Percentiles rank a stretch among this genome's conserved stretches.
Evolutionary conservation across 148 eudicot genomes (phyloP).

Genomic region (Pharnaceum exiguum): DNA sequence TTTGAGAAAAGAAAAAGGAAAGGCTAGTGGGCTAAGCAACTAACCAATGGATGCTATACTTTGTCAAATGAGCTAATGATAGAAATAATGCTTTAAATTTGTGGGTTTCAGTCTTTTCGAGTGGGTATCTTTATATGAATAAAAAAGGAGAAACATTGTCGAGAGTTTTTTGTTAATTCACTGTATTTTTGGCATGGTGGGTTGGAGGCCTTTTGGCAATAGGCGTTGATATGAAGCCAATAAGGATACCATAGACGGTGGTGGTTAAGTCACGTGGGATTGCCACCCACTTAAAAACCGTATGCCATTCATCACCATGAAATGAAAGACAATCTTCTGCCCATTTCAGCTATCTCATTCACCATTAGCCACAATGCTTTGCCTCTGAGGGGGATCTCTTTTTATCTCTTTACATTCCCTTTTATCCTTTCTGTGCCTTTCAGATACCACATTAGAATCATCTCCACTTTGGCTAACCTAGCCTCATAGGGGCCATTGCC

Average conservation of each 20-base stretch:
- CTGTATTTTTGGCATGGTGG: constrained; percentile 6
- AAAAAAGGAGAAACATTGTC: not conserved
- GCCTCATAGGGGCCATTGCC: not conserved
- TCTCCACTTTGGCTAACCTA: constrained; percentile 21
- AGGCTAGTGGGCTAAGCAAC: constrained; percentile 41
- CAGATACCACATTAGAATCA: constrained; percentile 7
- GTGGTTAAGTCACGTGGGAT: constrained; percentile 50
- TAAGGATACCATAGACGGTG: constrained; percentile 40
- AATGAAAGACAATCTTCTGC: too few relatives aligned
- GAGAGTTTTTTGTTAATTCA: constrained; percentile 9
- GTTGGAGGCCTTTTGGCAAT: constrained; percentile 34
- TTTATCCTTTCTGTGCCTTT: constrained; percentile 5
- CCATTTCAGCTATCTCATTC: not conserved
- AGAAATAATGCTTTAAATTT: constrained; percentile 26
- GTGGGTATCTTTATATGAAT: constrained; percentile 19
- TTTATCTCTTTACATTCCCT: not conserved
- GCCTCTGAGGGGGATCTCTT: constrained; percentile 6
- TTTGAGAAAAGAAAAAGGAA: constrained; percentile 20
- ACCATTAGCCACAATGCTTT: constrained; percentile 7
- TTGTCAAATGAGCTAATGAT: constrained; percentile 39
- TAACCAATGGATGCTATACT: constrained; percentile 26
- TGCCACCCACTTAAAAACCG: constrained; percentile 46
- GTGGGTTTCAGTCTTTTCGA: constrained; percentile 23
- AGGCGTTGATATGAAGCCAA: constrained; percentile 84
- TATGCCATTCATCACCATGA: not conserved